These are phyloP conservation scores for Citrus cavaleriei DNA, from an alignment of 345 rosid genomes.

Conservation along the genomic window DNA sequence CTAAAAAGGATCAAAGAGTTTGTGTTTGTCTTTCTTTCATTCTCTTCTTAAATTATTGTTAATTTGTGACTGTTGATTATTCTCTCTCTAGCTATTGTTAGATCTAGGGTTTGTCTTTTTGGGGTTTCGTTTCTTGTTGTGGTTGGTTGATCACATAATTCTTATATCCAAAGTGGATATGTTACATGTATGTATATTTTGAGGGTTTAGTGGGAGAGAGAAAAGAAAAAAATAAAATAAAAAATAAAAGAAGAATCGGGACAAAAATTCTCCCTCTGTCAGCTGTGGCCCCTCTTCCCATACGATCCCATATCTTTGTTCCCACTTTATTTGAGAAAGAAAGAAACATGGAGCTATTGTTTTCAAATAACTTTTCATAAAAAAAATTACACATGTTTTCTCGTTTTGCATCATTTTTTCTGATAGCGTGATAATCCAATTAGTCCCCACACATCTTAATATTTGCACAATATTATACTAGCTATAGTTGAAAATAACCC, in stretches of 20 bases:
- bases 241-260: conserved; percentile 14
- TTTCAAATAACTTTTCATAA: conserved; percentile 17
- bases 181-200: too few species aligned
- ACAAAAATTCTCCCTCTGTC: conserved; percentile 32
- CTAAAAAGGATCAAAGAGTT: neutral
- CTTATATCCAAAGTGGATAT: conserved; percentile 7
- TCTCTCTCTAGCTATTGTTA: neutral
- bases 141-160: neutral
- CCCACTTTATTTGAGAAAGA: neutral
- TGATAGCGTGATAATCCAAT: conserved; percentile 16
- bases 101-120: conserved; percentile 28
- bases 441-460: conserved; percentile 20
- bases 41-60: neutral
- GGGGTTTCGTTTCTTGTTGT: conserved; percentile 16
- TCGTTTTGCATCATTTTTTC: conserved; percentile 2
- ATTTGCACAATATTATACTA: neutral
- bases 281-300: conserved; percentile 24
- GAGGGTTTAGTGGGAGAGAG: neutral
- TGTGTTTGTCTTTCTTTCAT: conserved; percentile 20
- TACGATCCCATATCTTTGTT: conserved; percentile 15
- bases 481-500: conserved; percentile 4
- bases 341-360: conserved; percentile 17
- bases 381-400: neutral
- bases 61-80: neutral
- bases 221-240: neutral